Evolutionary conservation across 768 basidiomycete genomes (phyloP).

Genomic region (Coprinopsis sp.): DNA sequence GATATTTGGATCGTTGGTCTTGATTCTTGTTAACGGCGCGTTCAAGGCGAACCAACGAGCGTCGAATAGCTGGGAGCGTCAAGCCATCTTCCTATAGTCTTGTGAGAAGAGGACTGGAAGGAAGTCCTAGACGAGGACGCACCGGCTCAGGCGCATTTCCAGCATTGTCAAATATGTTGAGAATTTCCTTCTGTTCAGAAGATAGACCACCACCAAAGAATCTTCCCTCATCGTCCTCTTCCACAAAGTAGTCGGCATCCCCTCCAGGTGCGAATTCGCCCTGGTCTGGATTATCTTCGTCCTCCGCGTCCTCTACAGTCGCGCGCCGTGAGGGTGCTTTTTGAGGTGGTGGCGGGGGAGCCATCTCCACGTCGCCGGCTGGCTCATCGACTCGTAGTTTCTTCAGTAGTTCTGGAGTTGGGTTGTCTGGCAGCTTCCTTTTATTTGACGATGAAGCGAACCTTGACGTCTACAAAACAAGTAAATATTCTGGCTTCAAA

Average conservation of each 20-base stretch:
- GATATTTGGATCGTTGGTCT: conserved; percentile 93
- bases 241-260: conserved; percentile 85
- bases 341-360: conserved; percentile 18
- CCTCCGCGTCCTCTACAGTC: conserved; percentile 62
- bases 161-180: conserved; percentile 87
- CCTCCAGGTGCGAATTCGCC: conserved; percentile 69
- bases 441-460: conserved; percentile 62
- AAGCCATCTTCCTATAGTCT: conserved; percentile 56
- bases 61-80: conserved; percentile 64
- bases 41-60: conserved; percentile 77
- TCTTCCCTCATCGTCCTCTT: conserved; percentile 89
- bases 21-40: conserved; percentile 91
- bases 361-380: no score
- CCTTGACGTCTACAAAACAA: conserved; percentile 52
- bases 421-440: conserved; percentile 71
- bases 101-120: neutral
- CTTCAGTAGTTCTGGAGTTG: conserved; percentile 79
- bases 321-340: conserved; percentile 34
- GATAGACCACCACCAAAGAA: conserved; percentile 95
- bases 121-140: conserved; percentile 23
- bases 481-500: neutral
- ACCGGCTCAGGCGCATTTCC: conserved; percentile 66
- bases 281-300: conserved; percentile 38
- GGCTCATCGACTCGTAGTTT: conserved; percentile 59
- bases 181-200: conserved; percentile 87